Base-by-base conservation (phyloP, 2,329 filamentous ascomycete genomes). In the Trichoderma oligosporum region DNA sequence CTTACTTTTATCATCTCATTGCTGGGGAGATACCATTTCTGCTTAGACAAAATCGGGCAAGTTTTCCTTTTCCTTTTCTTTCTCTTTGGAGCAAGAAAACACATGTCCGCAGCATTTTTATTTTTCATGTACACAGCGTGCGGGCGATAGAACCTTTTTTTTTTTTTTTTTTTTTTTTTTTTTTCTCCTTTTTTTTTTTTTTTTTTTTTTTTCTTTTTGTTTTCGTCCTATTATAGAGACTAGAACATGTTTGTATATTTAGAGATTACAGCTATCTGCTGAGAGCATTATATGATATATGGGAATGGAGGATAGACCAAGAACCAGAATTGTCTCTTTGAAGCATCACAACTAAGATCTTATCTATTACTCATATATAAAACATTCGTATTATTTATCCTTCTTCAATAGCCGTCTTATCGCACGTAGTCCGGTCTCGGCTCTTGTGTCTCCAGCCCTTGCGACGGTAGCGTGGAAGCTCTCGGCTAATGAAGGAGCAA, bases 241-340 rank as follows among this genome's bases (percentile, higher is more conserved):
- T 55, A 55, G 51, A 55, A 29, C 39, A 31, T 38, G 24, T 22
- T n/a, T 52, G 51, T 55, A 55, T 38, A 46, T 46, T 38, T 55
- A 55, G 41, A 45, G 33, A 6, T n/a, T n/a, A 31, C 41, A 44
- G 51, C 22, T 38, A 3, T 2, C 7, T 11, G 39, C 49, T 53
- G 49, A 18, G 9, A 25, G n/a, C n/a, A n/a, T n/a, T n/a, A n/a
- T n/a, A n/a, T n/a, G n/a, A n/a, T n/a, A n/a, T n/a, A n/a, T n/a
- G n/a, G n/a, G n/a, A n/a, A n/a, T n/a, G n/a, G 27, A 11, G 27
- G 27, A 31, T 31, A 11, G 27, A 31, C 6, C 27, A 31, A 11
- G 27, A 31, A 31, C n/a, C n/a, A n/a, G n/a, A n/a, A n/a, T n/a
- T n/a, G n/a, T n/a, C n/a, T n/a, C n/a, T n/a, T n/a, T n/a, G n/a